phyloP scores from a whole-genome alignment of 257 asterid species.

The Solanum tacnaense region DNA sequence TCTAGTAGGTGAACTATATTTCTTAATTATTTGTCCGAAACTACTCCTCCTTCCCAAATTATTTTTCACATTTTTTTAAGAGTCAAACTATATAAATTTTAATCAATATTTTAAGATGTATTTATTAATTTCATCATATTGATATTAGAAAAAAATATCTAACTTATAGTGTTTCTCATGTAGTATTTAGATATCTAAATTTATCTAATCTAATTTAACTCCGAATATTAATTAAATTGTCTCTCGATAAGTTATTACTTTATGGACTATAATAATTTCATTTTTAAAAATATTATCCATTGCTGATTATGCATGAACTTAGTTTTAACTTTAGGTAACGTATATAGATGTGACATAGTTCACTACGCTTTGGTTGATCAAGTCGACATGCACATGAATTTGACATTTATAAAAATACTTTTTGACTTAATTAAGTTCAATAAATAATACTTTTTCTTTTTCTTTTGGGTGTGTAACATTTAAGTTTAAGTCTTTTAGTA shows the following conservation, averaged over 20 bases:
- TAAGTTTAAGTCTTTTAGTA: background rate
- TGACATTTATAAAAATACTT: background rate
- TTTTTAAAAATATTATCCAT: background rate
- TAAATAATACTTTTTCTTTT: background rate
- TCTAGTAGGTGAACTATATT: background rate
- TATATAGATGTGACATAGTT: background rate
- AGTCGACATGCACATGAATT: background rate
- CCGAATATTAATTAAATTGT: too few species aligned
- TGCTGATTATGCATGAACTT: background rate
- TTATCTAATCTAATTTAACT: background rate
- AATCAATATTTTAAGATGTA: background rate
- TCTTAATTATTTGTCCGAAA: background rate
- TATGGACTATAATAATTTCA: background rate
- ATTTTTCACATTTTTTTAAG: too few species aligned
- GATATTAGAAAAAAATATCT: too few species aligned
- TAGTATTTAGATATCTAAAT: too few species aligned
- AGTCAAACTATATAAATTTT: too few species aligned
- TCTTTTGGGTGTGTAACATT: background rate
- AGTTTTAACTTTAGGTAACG: background rate
- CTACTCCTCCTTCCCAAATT: too few species aligned
- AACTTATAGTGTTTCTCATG: background rate
- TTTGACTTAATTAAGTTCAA: background rate
- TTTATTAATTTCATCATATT: background rate
- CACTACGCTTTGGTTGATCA: background rate
- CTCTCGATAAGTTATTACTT: background rate